A percentile compares a stretch with the other conserved stretches of the same genome.
Evolutionary conservation across 768 basidiomycete species (phyloP).

Genomic region (Boletus pseudopeckii): DNA sequence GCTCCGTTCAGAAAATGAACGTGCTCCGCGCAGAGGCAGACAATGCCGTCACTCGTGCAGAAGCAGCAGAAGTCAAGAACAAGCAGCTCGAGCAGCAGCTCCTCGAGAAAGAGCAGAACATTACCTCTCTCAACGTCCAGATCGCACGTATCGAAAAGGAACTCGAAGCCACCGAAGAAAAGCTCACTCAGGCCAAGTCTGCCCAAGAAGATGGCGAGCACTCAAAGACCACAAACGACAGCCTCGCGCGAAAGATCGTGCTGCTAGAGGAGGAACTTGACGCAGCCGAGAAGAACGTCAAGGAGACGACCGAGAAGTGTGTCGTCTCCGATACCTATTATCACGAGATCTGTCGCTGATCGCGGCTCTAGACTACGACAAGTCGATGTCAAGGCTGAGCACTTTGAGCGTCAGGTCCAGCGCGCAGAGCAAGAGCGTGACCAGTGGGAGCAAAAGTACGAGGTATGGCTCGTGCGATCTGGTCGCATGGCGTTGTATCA

Average conservation of each 20-base stretch:
- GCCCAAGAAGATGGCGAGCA: conserved; percentile 64
- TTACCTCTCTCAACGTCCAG: conserved; percentile 73
- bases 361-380: conserved; percentile 69
- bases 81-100: conserved; percentile 72
- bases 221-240: conserved; percentile 69
- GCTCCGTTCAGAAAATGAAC: conserved; percentile 59
- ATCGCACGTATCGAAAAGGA: conserved; percentile 62
- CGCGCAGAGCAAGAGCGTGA: conserved; percentile 90
- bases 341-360: conserved; percentile 20
- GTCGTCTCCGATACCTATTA: conserved; percentile 30
- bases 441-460: conserved; percentile 90
- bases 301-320: conserved; percentile 95
- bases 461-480: conserved; percentile 49
- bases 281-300: conserved; percentile 90
- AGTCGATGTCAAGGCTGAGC: conserved; percentile 98
- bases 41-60: conserved; percentile 73
- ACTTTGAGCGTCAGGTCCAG: conserved; percentile 90
- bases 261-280: conserved; percentile 96
- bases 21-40: conserved; percentile 85
- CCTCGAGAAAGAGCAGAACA: conserved; percentile 82
- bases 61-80: conserved; percentile 79
- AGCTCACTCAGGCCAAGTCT: conserved; percentile 63
- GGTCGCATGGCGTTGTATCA: background rate
- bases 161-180: conserved; percentile 66
- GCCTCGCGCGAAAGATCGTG: conserved; percentile 77